Conservation (phyloP, 345 rosid species). For the Arabidopsis thaliana region DNA sequence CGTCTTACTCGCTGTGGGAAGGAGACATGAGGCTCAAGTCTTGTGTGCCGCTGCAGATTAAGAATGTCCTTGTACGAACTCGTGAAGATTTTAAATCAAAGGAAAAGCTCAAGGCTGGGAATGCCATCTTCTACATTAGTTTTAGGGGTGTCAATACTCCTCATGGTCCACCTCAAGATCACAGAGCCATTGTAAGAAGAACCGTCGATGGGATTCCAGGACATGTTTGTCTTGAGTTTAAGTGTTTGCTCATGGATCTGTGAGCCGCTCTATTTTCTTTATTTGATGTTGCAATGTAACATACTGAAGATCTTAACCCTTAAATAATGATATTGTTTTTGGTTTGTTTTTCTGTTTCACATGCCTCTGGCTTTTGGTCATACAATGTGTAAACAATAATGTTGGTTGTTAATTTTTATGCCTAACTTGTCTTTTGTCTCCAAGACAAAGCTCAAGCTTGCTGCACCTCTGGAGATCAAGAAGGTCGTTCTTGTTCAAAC, state of each 20-base stretch:
- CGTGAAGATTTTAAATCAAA: background rate
- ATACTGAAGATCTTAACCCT: no score
- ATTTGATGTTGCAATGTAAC: no score
- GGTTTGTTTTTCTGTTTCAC: no score
- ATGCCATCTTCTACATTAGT: constrained; percentile 7
- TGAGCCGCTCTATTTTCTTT: no score
- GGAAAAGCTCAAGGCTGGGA: background rate
- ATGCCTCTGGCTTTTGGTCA: no score
- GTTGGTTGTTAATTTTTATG: no score
- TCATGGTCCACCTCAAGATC: background rate
- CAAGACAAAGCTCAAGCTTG: no score
- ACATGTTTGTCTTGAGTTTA: background rate
- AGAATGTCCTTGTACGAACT: background rate
- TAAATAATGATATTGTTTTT: no score
- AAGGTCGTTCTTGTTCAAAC: background rate
- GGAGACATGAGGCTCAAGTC: background rate
- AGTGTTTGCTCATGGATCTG: background rate
- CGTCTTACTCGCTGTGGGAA: no score
- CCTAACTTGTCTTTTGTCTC: no score
- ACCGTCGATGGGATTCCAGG: background rate
- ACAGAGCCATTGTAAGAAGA: constrained; percentile 2
- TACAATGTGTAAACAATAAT: no score
- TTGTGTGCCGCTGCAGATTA: constrained; percentile 4
- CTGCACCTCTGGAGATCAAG: background rate
- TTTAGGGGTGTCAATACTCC: background rate